Evolutionary conservation across 2,329 filamentous ascomycete species (phyloP).

Genomic region (Bipolaris cookei): DNA sequence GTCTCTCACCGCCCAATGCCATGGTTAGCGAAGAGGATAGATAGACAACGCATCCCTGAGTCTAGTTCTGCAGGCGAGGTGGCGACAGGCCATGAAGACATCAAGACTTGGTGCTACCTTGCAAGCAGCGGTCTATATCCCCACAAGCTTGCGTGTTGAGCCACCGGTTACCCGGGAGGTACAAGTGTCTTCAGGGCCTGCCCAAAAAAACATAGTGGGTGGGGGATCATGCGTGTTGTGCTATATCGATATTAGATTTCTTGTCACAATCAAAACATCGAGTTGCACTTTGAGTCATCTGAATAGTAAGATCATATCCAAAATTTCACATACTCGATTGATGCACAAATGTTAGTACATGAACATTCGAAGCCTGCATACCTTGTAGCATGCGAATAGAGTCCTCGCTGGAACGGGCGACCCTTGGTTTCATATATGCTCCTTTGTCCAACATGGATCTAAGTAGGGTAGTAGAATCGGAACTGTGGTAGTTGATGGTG

Average conservation of each 20-base stretch:
- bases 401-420: neutral
- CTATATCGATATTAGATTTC: neutral
- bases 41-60: constrained; percentile 1
- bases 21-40: neutral
- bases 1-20: constrained; percentile 2
- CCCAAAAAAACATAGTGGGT: neutral
- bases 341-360: neutral
- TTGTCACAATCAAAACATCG: neutral
- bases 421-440: neutral
- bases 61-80: constrained; percentile 1
- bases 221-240: constrained; percentile 5
- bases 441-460: neutral
- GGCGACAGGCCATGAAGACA: neutral
- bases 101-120: neutral
- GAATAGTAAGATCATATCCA: neutral
- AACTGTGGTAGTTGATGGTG: neutral
- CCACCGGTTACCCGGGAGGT: neutral
- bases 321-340: neutral
- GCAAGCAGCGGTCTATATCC: neutral
- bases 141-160: neutral
- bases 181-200: constrained; percentile 1
- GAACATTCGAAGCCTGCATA: neutral
- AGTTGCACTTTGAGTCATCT: neutral
- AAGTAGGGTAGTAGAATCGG: neutral
- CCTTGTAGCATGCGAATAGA: neutral